These are phyloP conservation scores for maize (Zea mays) DNA, from an alignment of 176 grass and related monocot species.

Conservation along the genomic window DNA sequence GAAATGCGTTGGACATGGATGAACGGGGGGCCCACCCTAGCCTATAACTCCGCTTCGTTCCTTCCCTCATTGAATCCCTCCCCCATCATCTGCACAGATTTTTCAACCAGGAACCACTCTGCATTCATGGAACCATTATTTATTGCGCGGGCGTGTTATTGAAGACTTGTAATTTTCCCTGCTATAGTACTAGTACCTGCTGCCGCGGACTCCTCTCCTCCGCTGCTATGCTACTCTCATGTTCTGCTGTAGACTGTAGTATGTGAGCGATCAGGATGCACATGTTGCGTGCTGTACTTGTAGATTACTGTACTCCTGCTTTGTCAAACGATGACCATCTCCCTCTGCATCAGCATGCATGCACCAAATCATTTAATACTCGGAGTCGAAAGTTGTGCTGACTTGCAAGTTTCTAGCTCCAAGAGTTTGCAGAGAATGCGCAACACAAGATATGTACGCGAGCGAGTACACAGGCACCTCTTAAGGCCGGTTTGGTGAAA, in stretches of 20 bases:
- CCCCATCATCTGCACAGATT: conserved; percentile 23
- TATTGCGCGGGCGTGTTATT: conserved; percentile 41
- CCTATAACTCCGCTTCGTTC: background rate
- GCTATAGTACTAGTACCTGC: background rate
- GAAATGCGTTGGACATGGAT: background rate
- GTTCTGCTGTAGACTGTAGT: no score
- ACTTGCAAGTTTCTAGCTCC: conserved; percentile 13
- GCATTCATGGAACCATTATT: conserved; percentile 53
- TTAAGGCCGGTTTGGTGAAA: no score
- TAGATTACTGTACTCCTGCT: background rate
- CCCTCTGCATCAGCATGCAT: conserved; percentile 14
- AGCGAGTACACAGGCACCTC: no score
- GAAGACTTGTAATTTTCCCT: conserved; percentile 37
- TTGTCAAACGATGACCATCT: background rate
- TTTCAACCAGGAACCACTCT: conserved; percentile 46
- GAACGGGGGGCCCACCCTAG: conserved; percentile 2
- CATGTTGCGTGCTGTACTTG: no score
- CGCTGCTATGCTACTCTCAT: no score
- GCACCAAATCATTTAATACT: background rate
- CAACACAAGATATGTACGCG: background rate
- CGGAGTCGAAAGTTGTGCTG: background rate
- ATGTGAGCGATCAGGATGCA: background rate
- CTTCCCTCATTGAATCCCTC: background rate
- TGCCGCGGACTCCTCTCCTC: background rate
- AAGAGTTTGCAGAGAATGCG: background rate